Evolutionary conservation across 108 stramenopile species (phyloP).

Genomic region (Cyclotella cryptica): DNA sequence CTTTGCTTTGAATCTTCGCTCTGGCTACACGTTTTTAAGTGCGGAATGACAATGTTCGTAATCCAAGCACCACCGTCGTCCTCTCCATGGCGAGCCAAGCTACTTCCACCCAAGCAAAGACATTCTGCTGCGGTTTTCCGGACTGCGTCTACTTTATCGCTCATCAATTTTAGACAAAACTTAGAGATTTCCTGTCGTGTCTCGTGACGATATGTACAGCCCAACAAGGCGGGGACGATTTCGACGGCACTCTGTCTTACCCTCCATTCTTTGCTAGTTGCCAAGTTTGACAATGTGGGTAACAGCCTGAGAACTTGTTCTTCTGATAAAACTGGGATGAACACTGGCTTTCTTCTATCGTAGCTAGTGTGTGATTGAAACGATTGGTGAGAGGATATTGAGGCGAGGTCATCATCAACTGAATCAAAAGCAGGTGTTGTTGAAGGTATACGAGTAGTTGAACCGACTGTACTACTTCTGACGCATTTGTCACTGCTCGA

Average conservation of each 20-base stretch:
- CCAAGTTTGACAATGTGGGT: constrained; percentile 86
- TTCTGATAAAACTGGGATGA: constrained; percentile 85
- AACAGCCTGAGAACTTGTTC: constrained; percentile 83
- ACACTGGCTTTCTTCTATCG: constrained; percentile 79
- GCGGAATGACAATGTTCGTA: constrained; percentile 80
- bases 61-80: constrained; percentile 86
- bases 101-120: constrained; percentile 85
- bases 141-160: constrained; percentile 86
- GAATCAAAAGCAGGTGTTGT: constrained; percentile 32
- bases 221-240: constrained; percentile 90
- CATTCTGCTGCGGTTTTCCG: constrained; percentile 87
- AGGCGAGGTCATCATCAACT: constrained; percentile 72
- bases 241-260: constrained; percentile 92
- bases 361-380: constrained; percentile 62
- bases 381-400: constrained; percentile 65
- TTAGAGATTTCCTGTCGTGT: constrained; percentile 85
- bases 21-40: constrained; percentile 67
- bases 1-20: constrained; percentile 78
- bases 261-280: constrained; percentile 87
- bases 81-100: constrained; percentile 81
- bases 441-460: constrained; percentile 43
- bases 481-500: constrained; percentile 91
- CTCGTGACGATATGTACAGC: constrained; percentile 80
- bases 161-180: constrained; percentile 77
- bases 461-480: constrained; percentile 65